Conservation (phyloP, 1,139 yeast species). For the Pichia sp. region DNA sequence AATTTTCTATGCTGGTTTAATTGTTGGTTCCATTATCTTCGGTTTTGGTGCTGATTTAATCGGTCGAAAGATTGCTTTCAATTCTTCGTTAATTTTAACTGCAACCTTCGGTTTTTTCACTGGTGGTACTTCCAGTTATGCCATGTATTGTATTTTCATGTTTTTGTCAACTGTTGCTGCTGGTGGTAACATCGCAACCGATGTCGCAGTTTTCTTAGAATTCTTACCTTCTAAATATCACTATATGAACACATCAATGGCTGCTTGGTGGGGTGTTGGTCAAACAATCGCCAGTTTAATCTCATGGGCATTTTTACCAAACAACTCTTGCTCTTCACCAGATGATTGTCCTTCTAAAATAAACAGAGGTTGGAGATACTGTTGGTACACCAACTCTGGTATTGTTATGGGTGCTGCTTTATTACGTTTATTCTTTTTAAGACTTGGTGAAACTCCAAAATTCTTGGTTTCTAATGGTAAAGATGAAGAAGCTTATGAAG, state of each 20-base stretch:
- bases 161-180: conserved; percentile 47
- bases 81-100: conserved; percentile 48
- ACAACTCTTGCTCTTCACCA: conserved; percentile 43
- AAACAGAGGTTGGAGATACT: conserved; percentile 63
- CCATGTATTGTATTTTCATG: conserved; percentile 49
- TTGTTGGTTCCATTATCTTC: conserved; percentile 56
- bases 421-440: conserved; percentile 44
- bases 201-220: conserved; percentile 59
- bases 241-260: conserved; percentile 55
- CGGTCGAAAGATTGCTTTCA: conserved; percentile 58
- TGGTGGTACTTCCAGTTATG: conserved; percentile 44
- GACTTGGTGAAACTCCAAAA: conserved; percentile 57
- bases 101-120: conserved; percentile 51
- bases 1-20: conserved; percentile 44
- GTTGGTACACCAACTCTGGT: conserved; percentile 52
- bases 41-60: conserved; percentile 60
- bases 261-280: conserved; percentile 64
- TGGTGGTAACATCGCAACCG: conserved; percentile 63
- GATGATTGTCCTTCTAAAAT: conserved; percentile 43
- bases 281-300: conserved; percentile 54
- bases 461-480: conserved; percentile 50
- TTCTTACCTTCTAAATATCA: conserved; percentile 53
- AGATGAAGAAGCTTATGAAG: conserved; percentile 48
- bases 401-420: conserved; percentile 50
- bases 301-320: conserved; percentile 57